Percentiles rank a stretch among this genome's conserved stretches.
Evolutionary conservation across 192 early-diverging fungal genomes (phyloP).

Genomic region (Backusella liffmaniae): DNA sequence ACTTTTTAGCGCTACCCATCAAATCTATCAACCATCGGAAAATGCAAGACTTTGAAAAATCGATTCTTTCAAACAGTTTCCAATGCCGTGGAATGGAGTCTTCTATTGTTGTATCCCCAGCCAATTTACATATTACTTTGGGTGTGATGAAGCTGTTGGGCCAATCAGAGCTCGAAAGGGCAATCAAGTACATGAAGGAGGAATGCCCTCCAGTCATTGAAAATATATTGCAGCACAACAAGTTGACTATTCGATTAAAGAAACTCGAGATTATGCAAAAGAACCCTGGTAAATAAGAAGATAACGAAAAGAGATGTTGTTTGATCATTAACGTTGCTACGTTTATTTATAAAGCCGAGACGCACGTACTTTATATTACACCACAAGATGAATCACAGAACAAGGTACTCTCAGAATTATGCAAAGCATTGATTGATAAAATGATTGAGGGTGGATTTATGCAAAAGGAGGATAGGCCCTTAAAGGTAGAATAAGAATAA

Average conservation of each 20-base stretch:
- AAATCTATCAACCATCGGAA: conserved; percentile 8
- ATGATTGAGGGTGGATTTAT: conserved; percentile 26
- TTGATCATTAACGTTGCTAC: neutral
- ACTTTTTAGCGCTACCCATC: conserved; percentile 26
- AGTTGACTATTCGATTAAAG: conserved; percentile 17
- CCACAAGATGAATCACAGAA: conserved; percentile 26
- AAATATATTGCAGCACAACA: neutral
- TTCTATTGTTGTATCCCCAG: conserved; percentile 13
- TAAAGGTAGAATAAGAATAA: conserved; percentile 14
- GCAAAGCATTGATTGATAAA: conserved; percentile 10
- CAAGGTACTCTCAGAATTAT: conserved; percentile 19
- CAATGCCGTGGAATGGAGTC: conserved; percentile 4
- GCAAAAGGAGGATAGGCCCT: conserved; percentile 22
- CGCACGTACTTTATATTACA: conserved; percentile 30
- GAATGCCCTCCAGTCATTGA: conserved; percentile 2
- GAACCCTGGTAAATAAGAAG: conserved; percentile 18
- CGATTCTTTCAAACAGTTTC: conserved; percentile 11
- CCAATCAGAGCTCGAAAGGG: conserved; percentile 23
- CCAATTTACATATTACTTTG: conserved; percentile 29
- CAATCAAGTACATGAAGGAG: conserved; percentile 21
- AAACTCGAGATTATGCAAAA: conserved; percentile 25
- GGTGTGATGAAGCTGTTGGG: conserved; percentile 29
- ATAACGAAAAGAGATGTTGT: neutral
- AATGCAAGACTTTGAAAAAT: conserved; percentile 25
- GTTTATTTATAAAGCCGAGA: conserved; percentile 15